Base-by-base conservation (phyloP, 805 yeast genomes). In the Barnettozyma populi region DNA sequence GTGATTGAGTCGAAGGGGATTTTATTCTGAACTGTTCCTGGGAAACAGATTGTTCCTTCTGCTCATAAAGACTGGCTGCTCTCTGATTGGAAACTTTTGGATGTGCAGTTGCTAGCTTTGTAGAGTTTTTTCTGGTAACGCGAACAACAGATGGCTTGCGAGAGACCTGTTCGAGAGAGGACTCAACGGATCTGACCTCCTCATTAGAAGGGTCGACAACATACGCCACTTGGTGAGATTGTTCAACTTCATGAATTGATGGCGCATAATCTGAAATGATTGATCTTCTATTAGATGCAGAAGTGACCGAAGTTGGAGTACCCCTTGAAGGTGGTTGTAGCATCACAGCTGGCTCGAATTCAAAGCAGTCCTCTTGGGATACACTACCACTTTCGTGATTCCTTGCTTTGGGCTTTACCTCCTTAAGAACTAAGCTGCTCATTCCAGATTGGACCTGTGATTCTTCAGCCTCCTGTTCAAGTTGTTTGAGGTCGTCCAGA, bases 201-300 rank as follows among this genome's bases (percentile, higher is more conserved):
- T 40, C 23, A 16, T 11, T 18, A 27, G 40, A 41, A 11, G 57
- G 44, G 20, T 49, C 53, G 14, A 52, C 56, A 3, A 55, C 50
- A 32, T 49, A 52, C 4, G 52, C 51, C 3, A 54, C 55, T 18
- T 50, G 43, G n/a, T 54, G 49, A n/a, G 37, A 41, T 18, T 46
- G 31, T 11, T 47, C 24, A 1, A 50, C 65, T 37, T 60, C 63
- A 20, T 60, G 64, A 32, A 61, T 56, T 18, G 56, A 48, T 16
- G 59, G 56, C 0, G 61, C 52, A 45, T 61, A 61, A 36, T 61
- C 65, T 4, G 65, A 61, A 32, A 57, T 46, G 16, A 54, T 41
- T 1, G 65, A 61, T 35, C 46, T 43, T 53, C 63, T 57, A 34
- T 52, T 51, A 5, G 27, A 32, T 5, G 23, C 23, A 18, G 47